Base-by-base conservation (phyloP, 2,329 filamentous ascomycete genomes). In the Paracoccidioides brasiliensis region DNA sequence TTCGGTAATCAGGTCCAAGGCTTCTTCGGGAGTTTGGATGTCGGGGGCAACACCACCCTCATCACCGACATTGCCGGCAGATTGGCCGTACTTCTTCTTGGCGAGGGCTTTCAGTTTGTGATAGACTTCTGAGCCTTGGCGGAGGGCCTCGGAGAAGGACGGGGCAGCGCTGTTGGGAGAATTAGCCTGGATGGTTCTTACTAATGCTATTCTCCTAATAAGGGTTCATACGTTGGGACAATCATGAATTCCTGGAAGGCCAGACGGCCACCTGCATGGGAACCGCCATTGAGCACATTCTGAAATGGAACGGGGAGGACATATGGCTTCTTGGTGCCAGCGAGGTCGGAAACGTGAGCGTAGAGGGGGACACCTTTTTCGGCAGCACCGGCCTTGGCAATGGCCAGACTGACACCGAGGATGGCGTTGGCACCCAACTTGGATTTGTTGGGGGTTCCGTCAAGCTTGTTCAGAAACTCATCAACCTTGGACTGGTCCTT, bases 21-120 rank as follows among this genome's bases (percentile, higher is more conserved):
- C 93, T 81, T 98, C 93, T 72, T 94, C 88, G 61, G 93, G 81
- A 65, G 88, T 94, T 80, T 96, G 89, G 71, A 98, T 97, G 83
- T 97, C 90, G 66, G 93, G 93, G 66, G 93, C 93, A 70, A 98
- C 93, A 85, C 93, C 93, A 81, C 93, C 93, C 84, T 98, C 93
- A 72, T 98, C 93, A 77, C 93, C 93, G 64, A 98, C 93, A 74
- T 98, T 98, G 74, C 91, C 93, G 64, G 93, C 93, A 62, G 93
- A 96, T 78, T 95, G 91, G 72, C 93, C 93, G 75, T 98, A 98
- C 82, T 88, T 93, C 88, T 96, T 93, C 88, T 97, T 97, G 74
- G 93, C 90, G 60, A 97, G 83, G 67, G 80, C 69, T 86, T 98
- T 98, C 69, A 98, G 87, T 77, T 88, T 86, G 77, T 97, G 91